Evolutionary conservation across 768 basidiomycete genomes (phyloP), one percentile per base, ranked within the genome.

Genomic region (Mycena metata): DNA sequence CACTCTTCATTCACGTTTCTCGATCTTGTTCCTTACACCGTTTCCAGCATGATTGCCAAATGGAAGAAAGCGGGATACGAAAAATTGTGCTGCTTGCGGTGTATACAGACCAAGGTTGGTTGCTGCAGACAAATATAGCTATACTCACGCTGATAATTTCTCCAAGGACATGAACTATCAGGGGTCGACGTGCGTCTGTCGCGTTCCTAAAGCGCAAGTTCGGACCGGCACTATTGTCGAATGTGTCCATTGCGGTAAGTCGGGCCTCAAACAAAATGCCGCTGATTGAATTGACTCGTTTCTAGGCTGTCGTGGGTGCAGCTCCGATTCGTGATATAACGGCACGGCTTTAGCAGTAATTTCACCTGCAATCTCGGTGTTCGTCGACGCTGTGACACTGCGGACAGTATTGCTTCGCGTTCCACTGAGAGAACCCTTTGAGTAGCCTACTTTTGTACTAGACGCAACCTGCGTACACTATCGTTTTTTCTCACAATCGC

Each of bases 61-160:
- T 99, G 98, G 98, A 99, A 98, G 85, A 99, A 99, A 82, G 84
- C 91, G 15, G 98, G 98, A 7, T 99, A 99, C 78, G 98, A 99
- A 81, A 99, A 99, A 78, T 84, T 99, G 9, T 99, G 98, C 78
- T 99, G 98, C 76, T 81, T 99, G 58, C 86, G 98, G 50, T 99
- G 98, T 79, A 98, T 99, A 63, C 97, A 98, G 81, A 96, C 96
- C 5, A 89, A 89, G 82, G 96, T 92, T 72, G 56, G 83, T 74
- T 21, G n/a, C 58, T n/a, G 56, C 15, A 7, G 26, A 8, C 10
- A 11, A 41, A 23, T 26, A 2, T 2, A 3, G 47, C 23, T 39
- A 49, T 26, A 21, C 24, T 51, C 16, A 41, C 60, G 49, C 21
- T 70, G 63, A 47, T 49, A 19, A 16, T 19, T 43, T 30, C 33